A percentile compares a stretch with the other conserved stretches of the same genome.
Evolutionary conservation across 805 yeast species (phyloP).

Genomic region (Candida tammaniensis): DNA sequence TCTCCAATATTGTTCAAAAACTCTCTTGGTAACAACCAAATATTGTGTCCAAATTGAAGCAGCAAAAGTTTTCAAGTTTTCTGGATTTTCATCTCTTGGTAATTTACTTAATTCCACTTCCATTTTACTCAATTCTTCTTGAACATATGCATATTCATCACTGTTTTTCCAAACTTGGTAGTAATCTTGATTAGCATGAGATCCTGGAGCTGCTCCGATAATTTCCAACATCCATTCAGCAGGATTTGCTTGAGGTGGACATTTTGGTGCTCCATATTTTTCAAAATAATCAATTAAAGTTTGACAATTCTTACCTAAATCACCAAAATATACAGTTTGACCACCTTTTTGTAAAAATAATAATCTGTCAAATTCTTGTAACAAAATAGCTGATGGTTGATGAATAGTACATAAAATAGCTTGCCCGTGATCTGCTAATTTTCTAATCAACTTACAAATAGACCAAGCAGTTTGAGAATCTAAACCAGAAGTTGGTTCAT

Average conservation of each 20-base stretch:
- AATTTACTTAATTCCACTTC: conserved; percentile 51
- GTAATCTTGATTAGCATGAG: conserved; percentile 69
- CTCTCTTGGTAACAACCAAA: conserved; percentile 29
- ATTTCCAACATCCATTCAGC: conserved; percentile 87
- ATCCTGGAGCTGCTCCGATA: conserved; percentile 80
- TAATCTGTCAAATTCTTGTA: conserved; percentile 32
- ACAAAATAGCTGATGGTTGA: conserved; percentile 51
- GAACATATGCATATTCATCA: conserved; percentile 46
- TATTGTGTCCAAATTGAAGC: conserved; percentile 26
- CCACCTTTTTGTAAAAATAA: conserved; percentile 31
- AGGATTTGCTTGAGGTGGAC: conserved; percentile 37
- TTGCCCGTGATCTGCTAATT: conserved; percentile 50
- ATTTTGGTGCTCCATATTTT: conserved; percentile 57
- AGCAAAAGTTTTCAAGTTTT: conserved; percentile 29
- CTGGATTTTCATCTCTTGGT: conserved; percentile 24
- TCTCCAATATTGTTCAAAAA: conserved; percentile 45
- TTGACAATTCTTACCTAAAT: conserved; percentile 62
- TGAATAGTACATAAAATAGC: conserved; percentile 67
- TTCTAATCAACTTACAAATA: conserved; percentile 48
- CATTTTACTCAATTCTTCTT: conserved; percentile 52
- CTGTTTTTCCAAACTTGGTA: conserved; percentile 77
- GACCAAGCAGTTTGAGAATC: conserved; percentile 61
- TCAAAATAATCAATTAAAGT: conserved; percentile 66
- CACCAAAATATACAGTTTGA: conserved; percentile 77
- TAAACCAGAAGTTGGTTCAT: conserved; percentile 63